These are phyloP conservation scores for Podaxis rugospora DNA, from an alignment of 768 basidiomycete genomes.

Conservation along the genomic window DNA sequence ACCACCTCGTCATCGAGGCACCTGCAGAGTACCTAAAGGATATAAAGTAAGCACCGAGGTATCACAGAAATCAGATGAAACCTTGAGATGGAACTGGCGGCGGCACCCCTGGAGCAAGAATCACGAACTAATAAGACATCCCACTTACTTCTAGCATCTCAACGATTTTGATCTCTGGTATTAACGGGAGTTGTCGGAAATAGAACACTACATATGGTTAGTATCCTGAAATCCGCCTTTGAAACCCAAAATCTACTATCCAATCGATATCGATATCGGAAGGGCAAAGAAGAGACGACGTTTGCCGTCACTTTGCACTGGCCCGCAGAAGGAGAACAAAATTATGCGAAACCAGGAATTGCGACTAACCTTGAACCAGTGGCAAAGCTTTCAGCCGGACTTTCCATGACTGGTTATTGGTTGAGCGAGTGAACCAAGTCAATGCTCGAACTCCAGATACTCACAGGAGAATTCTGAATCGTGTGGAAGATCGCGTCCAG, in stretches of 20 bases:
- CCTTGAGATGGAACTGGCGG: not conserved
- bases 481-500: conserved; percentile 72
- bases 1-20: conserved; percentile 85
- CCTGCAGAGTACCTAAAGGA: conserved; percentile 63
- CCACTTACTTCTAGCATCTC: conserved; percentile 69
- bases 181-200: conserved; percentile 83
- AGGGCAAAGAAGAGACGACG: not conserved
- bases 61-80: not conserved
- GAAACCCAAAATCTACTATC: not conserved
- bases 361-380: conserved; percentile 61
- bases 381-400: conserved; percentile 85
- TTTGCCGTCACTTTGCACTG: not conserved
- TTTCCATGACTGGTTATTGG: conserved; percentile 66
- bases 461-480: conserved; percentile 70
- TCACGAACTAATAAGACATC: not conserved
- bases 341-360: not conserved
- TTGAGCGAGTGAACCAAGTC: conserved; percentile 7
- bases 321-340: not conserved
- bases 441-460: conserved; percentile 18
- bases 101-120: conserved; percentile 9
- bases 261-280: conserved; percentile 5
- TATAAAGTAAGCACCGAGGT: not conserved
- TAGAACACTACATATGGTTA: conserved; percentile 56
- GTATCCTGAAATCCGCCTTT: not conserved
- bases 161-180: conserved; percentile 69